Evolutionary conservation across 306 rosid species (phyloP).

Genomic region (Canavalia gladiata): DNA sequence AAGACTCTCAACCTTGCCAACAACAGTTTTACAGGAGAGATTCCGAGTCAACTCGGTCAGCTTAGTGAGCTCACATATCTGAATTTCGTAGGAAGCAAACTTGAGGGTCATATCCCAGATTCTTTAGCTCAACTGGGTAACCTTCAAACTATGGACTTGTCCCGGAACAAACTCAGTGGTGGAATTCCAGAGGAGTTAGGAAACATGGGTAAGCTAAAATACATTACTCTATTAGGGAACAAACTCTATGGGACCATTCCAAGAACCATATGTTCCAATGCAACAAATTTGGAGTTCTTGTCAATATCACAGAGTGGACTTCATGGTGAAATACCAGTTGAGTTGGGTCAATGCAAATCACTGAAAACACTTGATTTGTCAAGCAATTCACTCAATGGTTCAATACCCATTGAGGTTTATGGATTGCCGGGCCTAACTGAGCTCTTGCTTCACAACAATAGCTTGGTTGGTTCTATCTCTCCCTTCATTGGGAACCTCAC

Average conservation of each 20-base stretch:
- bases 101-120: constrained; percentile 70
- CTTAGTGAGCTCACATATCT: constrained; percentile 66
- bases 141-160: constrained; percentile 80
- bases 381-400: constrained; percentile 68
- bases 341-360: constrained; percentile 67
- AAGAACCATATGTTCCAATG: constrained; percentile 68
- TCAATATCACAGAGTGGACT: constrained; percentile 54
- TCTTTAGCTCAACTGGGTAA: constrained; percentile 66
- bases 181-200: constrained; percentile 71
- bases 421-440: constrained; percentile 58
- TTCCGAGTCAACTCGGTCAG: constrained; percentile 77
- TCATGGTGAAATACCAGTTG: constrained; percentile 75
- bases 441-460: constrained; percentile 78
- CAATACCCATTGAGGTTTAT: constrained; percentile 77
- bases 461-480: constrained; percentile 79
- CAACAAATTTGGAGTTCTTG: constrained; percentile 69
- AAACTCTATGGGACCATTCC: constrained; percentile 71
- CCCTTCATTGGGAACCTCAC: constrained; percentile 74
- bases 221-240: constrained; percentile 68
- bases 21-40: constrained; percentile 70
- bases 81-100: constrained; percentile 69
- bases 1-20: constrained; percentile 67
- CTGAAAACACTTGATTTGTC: constrained; percentile 77
- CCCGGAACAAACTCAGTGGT: constrained; percentile 69
- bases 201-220: constrained; percentile 58